phyloP scores from a whole-genome alignment of 192 early-diverging fungal genomes.

The Backusella psychrophila region DNA sequence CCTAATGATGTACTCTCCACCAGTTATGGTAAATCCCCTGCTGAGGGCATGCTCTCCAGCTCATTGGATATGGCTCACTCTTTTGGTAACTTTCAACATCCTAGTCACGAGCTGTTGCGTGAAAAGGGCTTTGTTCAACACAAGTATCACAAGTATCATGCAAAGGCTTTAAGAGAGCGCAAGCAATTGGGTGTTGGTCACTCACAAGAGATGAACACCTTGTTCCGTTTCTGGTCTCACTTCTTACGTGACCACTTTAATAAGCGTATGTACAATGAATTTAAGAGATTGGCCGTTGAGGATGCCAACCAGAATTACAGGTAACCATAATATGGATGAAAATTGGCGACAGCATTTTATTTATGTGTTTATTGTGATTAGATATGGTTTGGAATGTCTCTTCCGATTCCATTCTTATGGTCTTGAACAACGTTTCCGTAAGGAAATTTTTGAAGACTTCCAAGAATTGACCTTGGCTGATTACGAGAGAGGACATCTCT shows the following conservation, averaged over 20 bases:
- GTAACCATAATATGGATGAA: background rate
- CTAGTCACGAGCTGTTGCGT: constrained; percentile 87
- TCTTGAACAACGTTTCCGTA: constrained; percentile 84
- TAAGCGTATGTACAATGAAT: constrained; percentile 91
- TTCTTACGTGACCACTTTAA: constrained; percentile 97
- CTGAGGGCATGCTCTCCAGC: constrained; percentile 35
- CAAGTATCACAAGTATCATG: constrained; percentile 94
- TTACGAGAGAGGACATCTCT: constrained; percentile 69
- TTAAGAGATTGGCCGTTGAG: constrained; percentile 85
- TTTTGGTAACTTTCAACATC: constrained; percentile 74
- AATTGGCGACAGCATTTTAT: background rate
- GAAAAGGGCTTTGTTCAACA: constrained; percentile 98
- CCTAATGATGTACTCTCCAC: constrained; percentile 46
- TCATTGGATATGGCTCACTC: constrained; percentile 57
- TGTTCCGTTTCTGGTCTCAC: constrained; percentile 95
- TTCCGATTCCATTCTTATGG: constrained; percentile 98
- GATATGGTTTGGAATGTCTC: constrained; percentile 94
- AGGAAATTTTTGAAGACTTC: constrained; percentile 87
- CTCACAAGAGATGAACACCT: constrained; percentile 95
- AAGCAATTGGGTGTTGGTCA: constrained; percentile 86
- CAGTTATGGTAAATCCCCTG: constrained; percentile 41
- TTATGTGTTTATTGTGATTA: background rate
- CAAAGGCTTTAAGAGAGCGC: constrained; percentile 91
- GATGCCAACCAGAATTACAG: constrained; percentile 85
- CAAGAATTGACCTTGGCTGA: constrained; percentile 80